Conservation (phyloP, 1,284 basidiomycete species). For the Cryptococcus maquisensis region DNA sequence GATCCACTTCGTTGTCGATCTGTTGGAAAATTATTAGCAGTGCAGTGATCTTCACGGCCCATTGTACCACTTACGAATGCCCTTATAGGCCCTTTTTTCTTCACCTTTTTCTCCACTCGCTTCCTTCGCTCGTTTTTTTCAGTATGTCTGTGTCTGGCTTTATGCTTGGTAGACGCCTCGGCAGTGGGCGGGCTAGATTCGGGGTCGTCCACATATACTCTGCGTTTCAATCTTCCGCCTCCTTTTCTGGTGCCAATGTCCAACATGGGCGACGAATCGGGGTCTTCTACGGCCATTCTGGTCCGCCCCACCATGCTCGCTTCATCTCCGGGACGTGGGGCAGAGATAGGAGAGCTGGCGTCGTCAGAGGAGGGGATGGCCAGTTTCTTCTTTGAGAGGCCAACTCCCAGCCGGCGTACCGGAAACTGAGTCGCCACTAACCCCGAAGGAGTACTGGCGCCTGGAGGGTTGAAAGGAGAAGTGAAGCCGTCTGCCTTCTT, state of each 20-base stretch:
- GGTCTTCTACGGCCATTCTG: slow-evolving; percentile 1
- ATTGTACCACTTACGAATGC: slow-evolving; percentile 16
- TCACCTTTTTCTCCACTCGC: slow-evolving; percentile 2
- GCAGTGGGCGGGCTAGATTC: too few species aligned
- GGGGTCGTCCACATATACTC: background rate
- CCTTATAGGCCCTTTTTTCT: slow-evolving; percentile 9
- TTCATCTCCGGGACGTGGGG: background rate
- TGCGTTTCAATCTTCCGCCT: background rate
- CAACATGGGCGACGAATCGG: slow-evolving; percentile 12
- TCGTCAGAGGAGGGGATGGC: slow-evolving; percentile 5
- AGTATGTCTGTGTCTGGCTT: too few species aligned
- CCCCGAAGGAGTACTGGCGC: slow-evolving; percentile 1
- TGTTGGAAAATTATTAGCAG: slow-evolving; percentile 3
- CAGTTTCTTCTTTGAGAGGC: slow-evolving; percentile 4
- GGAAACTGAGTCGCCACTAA: slow-evolving; percentile 9
- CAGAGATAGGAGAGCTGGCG: slow-evolving; percentile 2
- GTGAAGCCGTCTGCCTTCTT: background rate
- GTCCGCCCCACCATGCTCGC: background rate
- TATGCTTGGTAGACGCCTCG: too few species aligned
- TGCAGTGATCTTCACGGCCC: background rate
- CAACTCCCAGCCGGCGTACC: slow-evolving; percentile 10
- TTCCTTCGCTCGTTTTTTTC: background rate
- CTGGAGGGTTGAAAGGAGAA: background rate
- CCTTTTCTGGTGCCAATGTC: background rate
- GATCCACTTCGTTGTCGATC: slow-evolving; percentile 38